Evolutionary conservation across 331 rosid species (phyloP).

Genomic region (Pyrus hybrid): DNA sequence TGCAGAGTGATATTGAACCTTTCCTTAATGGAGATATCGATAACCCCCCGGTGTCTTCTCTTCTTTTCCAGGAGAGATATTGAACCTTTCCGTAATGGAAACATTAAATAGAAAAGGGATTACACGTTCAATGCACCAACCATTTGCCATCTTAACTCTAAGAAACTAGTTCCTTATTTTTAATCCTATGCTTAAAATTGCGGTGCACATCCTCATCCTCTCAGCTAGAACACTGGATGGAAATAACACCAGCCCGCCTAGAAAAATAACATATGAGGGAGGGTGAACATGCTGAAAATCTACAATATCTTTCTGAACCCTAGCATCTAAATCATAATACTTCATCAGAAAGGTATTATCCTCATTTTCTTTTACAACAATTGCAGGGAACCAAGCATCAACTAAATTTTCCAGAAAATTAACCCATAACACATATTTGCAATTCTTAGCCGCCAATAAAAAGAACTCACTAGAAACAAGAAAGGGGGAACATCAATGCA

Average conservation of each 20-base stretch:
- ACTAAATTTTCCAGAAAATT: too few species aligned
- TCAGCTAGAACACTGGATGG: neutral
- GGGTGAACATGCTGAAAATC: slow-evolving; percentile 11
- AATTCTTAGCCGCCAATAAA: neutral
- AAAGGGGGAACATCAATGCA: neutral
- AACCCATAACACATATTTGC: neutral
- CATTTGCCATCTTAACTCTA: slow-evolving; percentile 13
- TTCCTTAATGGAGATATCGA: neutral
- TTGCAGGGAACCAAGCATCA: slow-evolving; percentile 18
- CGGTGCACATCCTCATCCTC: neutral
- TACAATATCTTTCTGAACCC: neutral
- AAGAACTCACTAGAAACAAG: neutral
- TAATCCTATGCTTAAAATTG: neutral
- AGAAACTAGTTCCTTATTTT: neutral
- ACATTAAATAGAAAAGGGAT: neutral
- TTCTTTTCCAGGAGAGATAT: too few species aligned
- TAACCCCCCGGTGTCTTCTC: neutral
- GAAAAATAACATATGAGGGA: slow-evolving; percentile 1
- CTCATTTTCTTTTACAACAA: slow-evolving; percentile 5
- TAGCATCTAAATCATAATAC: slow-evolving; percentile 2
- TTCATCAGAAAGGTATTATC: slow-evolving; percentile 14
- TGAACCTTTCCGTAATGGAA: neutral
- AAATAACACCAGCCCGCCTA: slow-evolving; percentile 12
- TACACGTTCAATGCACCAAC: neutral
- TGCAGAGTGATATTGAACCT: neutral